Evolutionary conservation across 2,329 filamentous ascomycete species (phyloP).

Genomic region (Juglanconis oblonga): DNA sequence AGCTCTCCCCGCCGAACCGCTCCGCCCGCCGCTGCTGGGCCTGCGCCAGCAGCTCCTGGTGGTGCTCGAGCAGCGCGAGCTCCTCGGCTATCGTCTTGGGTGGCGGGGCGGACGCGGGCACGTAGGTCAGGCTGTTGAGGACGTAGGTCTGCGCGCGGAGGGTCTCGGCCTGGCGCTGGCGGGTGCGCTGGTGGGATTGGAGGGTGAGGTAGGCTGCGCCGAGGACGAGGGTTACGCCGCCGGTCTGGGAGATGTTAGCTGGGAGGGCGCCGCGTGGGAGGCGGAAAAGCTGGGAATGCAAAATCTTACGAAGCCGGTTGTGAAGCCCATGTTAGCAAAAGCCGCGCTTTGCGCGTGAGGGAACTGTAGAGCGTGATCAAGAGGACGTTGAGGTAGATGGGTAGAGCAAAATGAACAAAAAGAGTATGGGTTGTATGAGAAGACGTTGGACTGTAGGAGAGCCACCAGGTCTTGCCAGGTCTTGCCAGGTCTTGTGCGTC

Average conservation of each 20-base stretch:
- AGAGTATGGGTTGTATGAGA: background rate
- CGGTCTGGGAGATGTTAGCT: slow-evolving; percentile 49
- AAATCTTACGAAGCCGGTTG: slow-evolving; percentile 66
- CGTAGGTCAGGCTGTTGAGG: slow-evolving; percentile 52
- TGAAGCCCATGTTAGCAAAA: slow-evolving; percentile 62
- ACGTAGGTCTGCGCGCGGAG: slow-evolving; percentile 56
- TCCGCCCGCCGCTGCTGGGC: slow-evolving; percentile 6
- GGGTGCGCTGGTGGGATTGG: slow-evolving; percentile 66
- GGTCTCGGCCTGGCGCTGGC: slow-evolving; percentile 54
- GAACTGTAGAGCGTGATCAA: slow-evolving; percentile 23
- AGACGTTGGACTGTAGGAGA: background rate
- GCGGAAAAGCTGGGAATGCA: background rate
- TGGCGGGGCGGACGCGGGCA: slow-evolving; percentile 37
- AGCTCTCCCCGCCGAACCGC: slow-evolving; percentile 36
- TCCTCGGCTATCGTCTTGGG: slow-evolving; percentile 30
- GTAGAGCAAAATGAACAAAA: too few relatives aligned
- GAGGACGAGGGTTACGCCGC: slow-evolving; percentile 73
- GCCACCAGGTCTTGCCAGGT: background rate
- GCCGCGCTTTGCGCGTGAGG: slow-evolving; percentile 10
- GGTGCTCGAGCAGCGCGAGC: slow-evolving; percentile 17
- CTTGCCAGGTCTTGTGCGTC: background rate
- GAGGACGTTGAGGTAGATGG: background rate
- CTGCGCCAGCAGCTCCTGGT: slow-evolving; percentile 17
- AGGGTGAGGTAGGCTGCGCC: slow-evolving; percentile 70
- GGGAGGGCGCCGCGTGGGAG: background rate